A percentile compares a stretch with the other conserved stretches of the same genome.
Evolutionary conservation across 73 alveolate genomes (phyloP).

Genomic region (Halteria grandinella): DNA sequence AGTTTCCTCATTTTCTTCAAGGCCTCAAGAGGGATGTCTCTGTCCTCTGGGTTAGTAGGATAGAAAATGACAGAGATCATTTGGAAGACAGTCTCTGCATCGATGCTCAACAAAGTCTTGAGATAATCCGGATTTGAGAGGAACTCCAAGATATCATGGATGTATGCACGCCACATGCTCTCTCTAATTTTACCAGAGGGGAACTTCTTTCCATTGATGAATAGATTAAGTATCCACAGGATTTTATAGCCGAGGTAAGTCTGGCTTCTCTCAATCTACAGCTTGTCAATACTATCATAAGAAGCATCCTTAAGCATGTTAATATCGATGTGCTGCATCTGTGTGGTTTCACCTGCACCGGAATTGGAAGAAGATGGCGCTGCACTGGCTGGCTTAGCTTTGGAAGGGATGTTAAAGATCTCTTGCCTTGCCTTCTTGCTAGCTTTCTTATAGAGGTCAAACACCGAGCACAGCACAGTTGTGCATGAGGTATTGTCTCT

Average conservation of each 20-base stretch:
- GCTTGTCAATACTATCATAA: conserved; percentile 1
- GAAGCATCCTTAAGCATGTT: conserved; percentile 16
- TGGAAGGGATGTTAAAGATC: not conserved
- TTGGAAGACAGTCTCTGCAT: conserved; percentile 48
- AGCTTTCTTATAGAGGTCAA: conserved; percentile 44
- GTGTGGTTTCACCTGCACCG: too few relatives aligned
- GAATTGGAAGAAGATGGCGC: too few relatives aligned
- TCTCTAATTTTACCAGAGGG: conserved; percentile 53
- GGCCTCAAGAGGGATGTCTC: not conserved
- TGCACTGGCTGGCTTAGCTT: too few relatives aligned
- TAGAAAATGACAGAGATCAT: conserved; percentile 25
- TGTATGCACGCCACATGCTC: conserved; percentile 35
- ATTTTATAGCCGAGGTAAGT: conserved; percentile 61
- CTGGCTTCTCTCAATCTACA: conserved; percentile 32
- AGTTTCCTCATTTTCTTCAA: not conserved
- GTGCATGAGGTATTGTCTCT: conserved; percentile 42
- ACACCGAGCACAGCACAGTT: conserved; percentile 23
- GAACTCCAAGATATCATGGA: conserved; percentile 29
- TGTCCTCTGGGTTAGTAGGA: conserved; percentile 12
- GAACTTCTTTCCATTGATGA: conserved; percentile 60
- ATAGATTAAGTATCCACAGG: conserved; percentile 59
- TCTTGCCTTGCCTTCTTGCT: not conserved
- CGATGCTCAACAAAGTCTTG: conserved; percentile 16
- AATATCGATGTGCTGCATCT: conserved; percentile 15
- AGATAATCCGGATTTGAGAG: not conserved